Evolutionary conservation across 2,329 filamentous ascomycete genomes (phyloP), one percentile per base, ranked within the genome.

Genomic region (Plenodomus tracheiphilus): DNA sequence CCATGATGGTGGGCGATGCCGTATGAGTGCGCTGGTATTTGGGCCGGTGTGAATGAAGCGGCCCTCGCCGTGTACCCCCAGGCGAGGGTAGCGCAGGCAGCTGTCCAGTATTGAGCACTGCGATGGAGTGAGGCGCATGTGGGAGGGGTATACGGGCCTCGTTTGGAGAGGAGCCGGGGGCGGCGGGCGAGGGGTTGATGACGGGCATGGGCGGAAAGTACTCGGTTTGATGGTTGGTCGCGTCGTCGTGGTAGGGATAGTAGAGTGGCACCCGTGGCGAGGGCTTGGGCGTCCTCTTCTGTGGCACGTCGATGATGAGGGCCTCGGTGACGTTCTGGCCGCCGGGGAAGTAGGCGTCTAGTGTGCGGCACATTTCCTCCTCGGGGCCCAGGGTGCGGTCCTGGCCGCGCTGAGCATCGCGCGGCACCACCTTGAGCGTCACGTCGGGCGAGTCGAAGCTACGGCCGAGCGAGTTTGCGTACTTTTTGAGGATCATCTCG

Each of bases 401-500:
- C 35, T 74, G 68, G 67, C 77, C 53, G 21, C 64, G 66, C 77
- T 56, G 54, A 19, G 69, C 69, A 34, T 91, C 87, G 47, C 91
- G 82, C n/a, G 88, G 84, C 15, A 81, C 71, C 59, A 97, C 88
- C 55, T 88, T 85, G 56, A 97, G 79, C 10, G 83, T 85, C 49
- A 99, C 82, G 71, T 99, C 94, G 11, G 94, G 94, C 10, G 94
- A 82, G 75, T 99, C 94, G 72, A 92, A 97, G 43, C 83, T 88
- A 61, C 86, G 86, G 42, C 93, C 93, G 20, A 99, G 80, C 13
- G 91, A 95, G 74, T 99, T 97, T 62, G 86, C 85, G 72, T 97
- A 99, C 77, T 97, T 97, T 65, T 85, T 85, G 61, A 97, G 77
- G 48, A 97, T 94, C 79, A 91, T 85, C 61, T 97, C 94, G 62